Evolutionary conservation across 768 basidiomycete species (phyloP), one percentile per base, ranked within the genome.

Genomic region (Imleria badia): DNA sequence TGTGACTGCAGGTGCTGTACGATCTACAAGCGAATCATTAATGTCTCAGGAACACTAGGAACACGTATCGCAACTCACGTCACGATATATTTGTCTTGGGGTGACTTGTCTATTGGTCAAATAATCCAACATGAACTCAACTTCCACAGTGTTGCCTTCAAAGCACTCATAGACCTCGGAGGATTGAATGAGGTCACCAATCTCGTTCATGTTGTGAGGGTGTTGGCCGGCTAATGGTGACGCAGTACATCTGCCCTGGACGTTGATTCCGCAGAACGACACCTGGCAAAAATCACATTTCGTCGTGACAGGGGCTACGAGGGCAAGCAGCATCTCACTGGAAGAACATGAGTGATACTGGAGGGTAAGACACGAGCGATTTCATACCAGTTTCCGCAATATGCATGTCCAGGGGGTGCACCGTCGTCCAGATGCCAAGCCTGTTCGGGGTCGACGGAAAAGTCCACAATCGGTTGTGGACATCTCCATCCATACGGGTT

Each of bases 121-220:
- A 69, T 92, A 91, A 66, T 94, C 91, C 40, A 94, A 73, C 81
- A 94, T 82, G 54, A 89, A 82, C 33, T 93, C 91, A 29, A 90
- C 89, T 68, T 94, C 91, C 22, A 89, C 80, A 0, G 78, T 81
- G 64, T 94, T 93, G 58, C 79, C 78, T 59, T 85, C 81, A 66
- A 94, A 94, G 60, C 82, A 86, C 30, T 91, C 91, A 57, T 92
- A 94, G n/a, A 81, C 68, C 54, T 88, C 85, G 1, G 82, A 69
- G 26, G 86, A 88, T 67, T 88, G 83, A 38, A 94, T 85, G 45
- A 94, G 76, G 67, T 94, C 91, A n/a, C 80, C 71, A 19, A 91
- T 66, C 56, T 84, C 86, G 13, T 75, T 72, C 67, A 92, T 73
- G 26, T 80, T 85, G 53, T 91, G 85, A 3, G 86, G 89, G 15